phyloP scores from a whole-genome alignment of 768 basidiomycete species.

The Scleroderma bovista region DNA sequence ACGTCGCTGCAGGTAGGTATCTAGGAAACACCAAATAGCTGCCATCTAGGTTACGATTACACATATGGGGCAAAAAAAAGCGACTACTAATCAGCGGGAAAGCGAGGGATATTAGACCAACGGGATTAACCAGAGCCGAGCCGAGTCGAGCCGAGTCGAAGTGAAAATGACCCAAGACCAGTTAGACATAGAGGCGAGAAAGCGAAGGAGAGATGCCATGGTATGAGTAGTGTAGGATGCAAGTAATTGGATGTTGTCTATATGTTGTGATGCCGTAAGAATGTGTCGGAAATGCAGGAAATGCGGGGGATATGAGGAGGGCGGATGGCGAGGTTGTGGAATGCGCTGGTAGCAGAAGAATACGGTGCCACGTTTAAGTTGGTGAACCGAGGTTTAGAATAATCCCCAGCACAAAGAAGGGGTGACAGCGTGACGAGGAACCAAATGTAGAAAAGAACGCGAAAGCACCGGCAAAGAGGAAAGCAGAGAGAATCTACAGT shows the following conservation, averaged over 20 bases:
- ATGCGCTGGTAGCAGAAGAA: neutral
- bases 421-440: neutral
- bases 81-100: neutral
- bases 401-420: slow-evolving; percentile 9
- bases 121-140: neutral
- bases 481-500: slow-evolving; percentile 2
- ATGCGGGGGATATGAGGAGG: slow-evolving; percentile 9
- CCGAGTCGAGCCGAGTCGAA: neutral
- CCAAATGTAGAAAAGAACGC: neutral
- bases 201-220: slow-evolving; percentile 22
- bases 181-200: slow-evolving; percentile 11
- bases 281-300: slow-evolving; percentile 6
- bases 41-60: neutral
- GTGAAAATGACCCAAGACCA: neutral
- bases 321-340: neutral
- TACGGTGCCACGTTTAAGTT: slow-evolving; percentile 14
- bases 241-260: slow-evolving; percentile 20
- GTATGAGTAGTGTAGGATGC: slow-evolving; percentile 32
- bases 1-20: neutral
- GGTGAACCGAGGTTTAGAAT: slow-evolving; percentile 20
- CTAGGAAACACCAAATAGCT: neutral
- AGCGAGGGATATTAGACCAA: slow-evolving; percentile 1
- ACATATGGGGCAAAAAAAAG: neutral
- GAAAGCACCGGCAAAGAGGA: neutral
- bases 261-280: slow-evolving; percentile 22